Evolutionary conservation across 2,329 filamentous ascomycete species (phyloP).

Genomic region (Cladorrhinum sp.): DNA sequence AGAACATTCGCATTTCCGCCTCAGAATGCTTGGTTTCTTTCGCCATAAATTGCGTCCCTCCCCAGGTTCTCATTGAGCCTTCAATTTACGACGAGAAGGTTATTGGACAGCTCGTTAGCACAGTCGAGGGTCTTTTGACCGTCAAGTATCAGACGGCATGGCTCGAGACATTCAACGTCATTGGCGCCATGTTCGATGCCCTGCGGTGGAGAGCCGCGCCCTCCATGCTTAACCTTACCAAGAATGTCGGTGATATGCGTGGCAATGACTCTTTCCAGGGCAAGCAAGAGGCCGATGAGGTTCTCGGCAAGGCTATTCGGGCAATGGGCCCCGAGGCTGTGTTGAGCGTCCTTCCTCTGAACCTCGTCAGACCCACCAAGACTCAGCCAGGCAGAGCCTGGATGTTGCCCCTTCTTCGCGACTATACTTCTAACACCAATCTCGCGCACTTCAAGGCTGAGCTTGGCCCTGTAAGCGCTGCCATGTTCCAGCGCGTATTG

Average conservation of each 20-base stretch:
- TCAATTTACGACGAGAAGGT: conserved; percentile 91
- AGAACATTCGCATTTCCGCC: conserved; percentile 91
- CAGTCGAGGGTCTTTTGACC: conserved; percentile 71
- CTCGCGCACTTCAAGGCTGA: conserved; percentile 81
- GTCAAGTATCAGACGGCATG: conserved; percentile 93
- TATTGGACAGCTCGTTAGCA: conserved; percentile 74
- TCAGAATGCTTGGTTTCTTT: conserved; percentile 95
- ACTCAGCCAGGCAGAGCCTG: conserved; percentile 85
- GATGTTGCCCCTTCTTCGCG: conserved; percentile 88
- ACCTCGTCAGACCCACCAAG: conserved; percentile 72
- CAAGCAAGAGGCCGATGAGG: conserved; percentile 91
- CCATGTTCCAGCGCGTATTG: conserved; percentile 83
- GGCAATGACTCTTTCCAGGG: conserved; percentile 84
- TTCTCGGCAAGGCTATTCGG: conserved; percentile 81
- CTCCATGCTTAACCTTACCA: conserved; percentile 71
- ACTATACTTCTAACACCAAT: conserved; percentile 85
- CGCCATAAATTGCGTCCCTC: conserved; percentile 82
- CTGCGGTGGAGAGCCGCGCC: conserved; percentile 82
- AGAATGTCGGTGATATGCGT: conserved; percentile 80
- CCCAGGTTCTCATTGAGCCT: conserved; percentile 78
- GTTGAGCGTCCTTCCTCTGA: conserved; percentile 78
- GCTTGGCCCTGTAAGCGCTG: conserved; percentile 84
- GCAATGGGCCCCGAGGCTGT: conserved; percentile 88
- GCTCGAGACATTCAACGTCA: conserved; percentile 89
- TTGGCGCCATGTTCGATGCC: conserved; percentile 82